Evolutionary conservation across 2,329 filamentous ascomycete species (phyloP).

Genomic region (Penicillium sp.): DNA sequence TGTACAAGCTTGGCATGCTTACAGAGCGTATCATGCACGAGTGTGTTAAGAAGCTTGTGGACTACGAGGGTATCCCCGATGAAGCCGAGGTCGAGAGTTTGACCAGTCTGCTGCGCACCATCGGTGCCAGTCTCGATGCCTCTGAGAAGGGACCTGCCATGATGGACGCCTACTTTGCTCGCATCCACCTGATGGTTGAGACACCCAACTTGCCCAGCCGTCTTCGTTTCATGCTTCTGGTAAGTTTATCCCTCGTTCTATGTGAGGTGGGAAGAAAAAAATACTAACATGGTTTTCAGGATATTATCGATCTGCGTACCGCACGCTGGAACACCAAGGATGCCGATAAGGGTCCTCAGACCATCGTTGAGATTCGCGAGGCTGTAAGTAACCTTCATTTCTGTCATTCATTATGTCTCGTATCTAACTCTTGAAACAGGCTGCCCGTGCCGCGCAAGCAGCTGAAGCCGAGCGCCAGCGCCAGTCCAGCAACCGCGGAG

Average conservation of each 20-base stretch:
- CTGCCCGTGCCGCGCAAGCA: constrained; percentile 75
- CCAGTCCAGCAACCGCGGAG: constrained; percentile 57
- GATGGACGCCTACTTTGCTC: constrained; percentile 91
- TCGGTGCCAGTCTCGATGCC: constrained; percentile 80
- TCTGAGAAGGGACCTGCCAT: constrained; percentile 79
- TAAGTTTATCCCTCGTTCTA: constrained; percentile 29
- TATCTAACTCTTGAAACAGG: constrained; percentile 39
- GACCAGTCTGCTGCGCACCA: constrained; percentile 86
- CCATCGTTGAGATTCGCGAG: constrained; percentile 84
- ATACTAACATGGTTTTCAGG: constrained; percentile 44
- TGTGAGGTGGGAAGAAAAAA: not conserved
- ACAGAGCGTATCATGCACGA: constrained; percentile 99
- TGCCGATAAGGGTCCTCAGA: constrained; percentile 92
- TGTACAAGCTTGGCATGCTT: constrained; percentile 98
- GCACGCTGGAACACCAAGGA: constrained; percentile 84
- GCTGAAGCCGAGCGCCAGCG: constrained; percentile 65
- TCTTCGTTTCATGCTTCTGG: constrained; percentile 92
- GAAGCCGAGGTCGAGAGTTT: constrained; percentile 96
- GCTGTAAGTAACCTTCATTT: constrained; percentile 55
- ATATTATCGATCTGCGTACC: constrained; percentile 80
- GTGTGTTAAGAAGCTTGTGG: constrained; percentile 94
- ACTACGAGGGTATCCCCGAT: constrained; percentile 89
- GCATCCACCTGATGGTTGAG: constrained; percentile 79
- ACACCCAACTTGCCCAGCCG: constrained; percentile 80
- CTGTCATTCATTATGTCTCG: constrained; percentile 5